Percentiles rank a stretch among this genome's conserved stretches.
These are phyloP conservation scores for Zygosaccharomyces sapae DNA, from an alignment of 1,139 yeast genomes.

Conservation along the genomic window DNA sequence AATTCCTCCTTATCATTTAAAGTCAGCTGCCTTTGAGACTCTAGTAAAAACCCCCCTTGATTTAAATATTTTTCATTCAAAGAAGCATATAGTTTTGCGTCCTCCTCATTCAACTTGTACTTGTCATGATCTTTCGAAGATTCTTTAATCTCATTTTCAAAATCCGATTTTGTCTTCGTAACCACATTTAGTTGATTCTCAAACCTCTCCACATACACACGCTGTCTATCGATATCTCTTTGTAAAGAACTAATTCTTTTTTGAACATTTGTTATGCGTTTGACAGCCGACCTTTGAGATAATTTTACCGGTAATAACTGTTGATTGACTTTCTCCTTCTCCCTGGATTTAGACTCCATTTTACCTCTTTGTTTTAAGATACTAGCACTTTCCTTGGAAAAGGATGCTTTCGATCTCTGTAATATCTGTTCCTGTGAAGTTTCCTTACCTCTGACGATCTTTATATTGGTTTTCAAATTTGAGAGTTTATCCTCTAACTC, in stretches of 20 bases:
- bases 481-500: constrained; percentile 35
- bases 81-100: constrained; percentile 54
- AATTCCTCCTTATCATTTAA: constrained; percentile 46
- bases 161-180: constrained; percentile 43
- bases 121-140: constrained; percentile 33
- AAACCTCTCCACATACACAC: constrained; percentile 41
- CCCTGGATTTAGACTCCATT: constrained; percentile 40
- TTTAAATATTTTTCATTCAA: constrained; percentile 57
- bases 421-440: constrained; percentile 32
- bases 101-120: constrained; percentile 46
- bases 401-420: constrained; percentile 39
- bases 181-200: constrained; percentile 49
- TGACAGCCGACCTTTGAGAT: constrained; percentile 37
- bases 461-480: constrained; percentile 35
- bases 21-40: constrained; percentile 47
- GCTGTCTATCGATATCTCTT: constrained; percentile 53
- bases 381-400: constrained; percentile 46
- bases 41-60: constrained; percentile 55
- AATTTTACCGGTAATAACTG: constrained; percentile 54
- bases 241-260: constrained; percentile 52
- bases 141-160: constrained; percentile 42
- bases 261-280: constrained; percentile 47
- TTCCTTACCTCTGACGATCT: constrained; percentile 33
- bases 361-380: constrained; percentile 42
- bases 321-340: constrained; percentile 51